Percentiles rank a stretch among this genome's conserved stretches.
Conservation (phyloP, 768 basidiomycete species). For the Clitopilus hobsonii region DNA sequence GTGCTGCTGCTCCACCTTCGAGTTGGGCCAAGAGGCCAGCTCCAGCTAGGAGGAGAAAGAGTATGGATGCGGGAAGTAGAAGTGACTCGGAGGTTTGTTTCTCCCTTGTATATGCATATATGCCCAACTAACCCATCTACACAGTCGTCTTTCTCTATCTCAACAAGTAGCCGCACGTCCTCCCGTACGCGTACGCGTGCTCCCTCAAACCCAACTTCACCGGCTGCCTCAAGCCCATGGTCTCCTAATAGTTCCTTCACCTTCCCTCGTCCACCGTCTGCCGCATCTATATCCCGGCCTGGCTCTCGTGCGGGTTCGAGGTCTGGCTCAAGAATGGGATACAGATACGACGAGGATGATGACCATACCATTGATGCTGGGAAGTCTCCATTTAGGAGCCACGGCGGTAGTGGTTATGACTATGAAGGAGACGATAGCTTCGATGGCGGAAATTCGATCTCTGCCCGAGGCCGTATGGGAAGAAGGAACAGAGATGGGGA, state of each 20-base stretch:
- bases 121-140: not conserved
- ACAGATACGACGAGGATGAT: conserved; percentile 29
- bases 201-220: conserved; percentile 71
- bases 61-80: conserved; percentile 59
- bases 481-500: conserved; percentile 37
- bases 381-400: conserved; percentile 20
- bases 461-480: conserved; percentile 46
- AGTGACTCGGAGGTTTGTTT: conserved; percentile 73
- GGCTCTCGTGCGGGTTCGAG: conserved; percentile 1
- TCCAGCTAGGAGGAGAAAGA: conserved; percentile 66
- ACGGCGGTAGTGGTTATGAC: no score
- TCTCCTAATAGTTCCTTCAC: conserved; percentile 14
- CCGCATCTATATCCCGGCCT: not conserved
- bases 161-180: conserved; percentile 42
- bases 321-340: not conserved
- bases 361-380: conserved; percentile 25
- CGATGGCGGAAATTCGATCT: conserved; percentile 55
- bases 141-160: conserved; percentile 27
- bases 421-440: conserved; percentile 23
- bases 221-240: conserved; percentile 21
- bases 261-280: not conserved
- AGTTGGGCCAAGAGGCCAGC: conserved; percentile 71
- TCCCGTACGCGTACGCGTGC: conserved; percentile 57
- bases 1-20: conserved; percentile 53
- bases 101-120: not conserved